Conservation (phyloP, 495 filamentous ascomycete species). For the Lentithecium fluviatile region DNA sequence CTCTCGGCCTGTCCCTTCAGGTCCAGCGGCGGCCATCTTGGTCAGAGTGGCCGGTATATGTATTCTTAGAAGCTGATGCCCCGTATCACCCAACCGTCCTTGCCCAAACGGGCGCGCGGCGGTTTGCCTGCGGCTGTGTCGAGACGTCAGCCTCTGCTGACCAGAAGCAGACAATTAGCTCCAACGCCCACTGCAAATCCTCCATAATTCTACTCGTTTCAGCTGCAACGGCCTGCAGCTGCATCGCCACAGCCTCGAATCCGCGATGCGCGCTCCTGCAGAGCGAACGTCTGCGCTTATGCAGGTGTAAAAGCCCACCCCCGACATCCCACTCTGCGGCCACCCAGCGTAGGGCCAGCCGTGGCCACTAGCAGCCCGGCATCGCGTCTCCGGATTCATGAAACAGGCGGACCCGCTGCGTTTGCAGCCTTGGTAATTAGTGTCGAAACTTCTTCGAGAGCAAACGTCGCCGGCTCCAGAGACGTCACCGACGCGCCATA, state of each 20-base stretch:
- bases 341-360: too few relatives aligned
- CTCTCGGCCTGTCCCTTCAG: background rate
- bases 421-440: conserved; percentile 15
- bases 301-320: too few relatives aligned
- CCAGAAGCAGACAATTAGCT: conserved; percentile 23
- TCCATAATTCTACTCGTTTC: conserved; percentile 14
- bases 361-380: too few relatives aligned
- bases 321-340: too few relatives aligned
- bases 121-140: conserved; percentile 33
- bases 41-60: conserved; percentile 5
- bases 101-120: conserved; percentile 19
- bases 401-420: background rate
- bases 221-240: conserved; percentile 2
- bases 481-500: conserved; percentile 1
- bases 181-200: background rate
- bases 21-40: background rate
- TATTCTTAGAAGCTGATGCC: conserved; percentile 34
- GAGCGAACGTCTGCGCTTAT: background rate
- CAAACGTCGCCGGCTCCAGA: background rate
- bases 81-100: conserved; percentile 16
- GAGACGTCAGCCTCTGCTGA: conserved; percentile 22
- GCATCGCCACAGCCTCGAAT: background rate
- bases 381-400: too few relatives aligned
- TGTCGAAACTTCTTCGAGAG: background rate
- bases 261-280: background rate